Base-by-base conservation (phyloP, 1,284 basidiomycete species). In the Cutaneotrichosporon cutaneum region DNA sequence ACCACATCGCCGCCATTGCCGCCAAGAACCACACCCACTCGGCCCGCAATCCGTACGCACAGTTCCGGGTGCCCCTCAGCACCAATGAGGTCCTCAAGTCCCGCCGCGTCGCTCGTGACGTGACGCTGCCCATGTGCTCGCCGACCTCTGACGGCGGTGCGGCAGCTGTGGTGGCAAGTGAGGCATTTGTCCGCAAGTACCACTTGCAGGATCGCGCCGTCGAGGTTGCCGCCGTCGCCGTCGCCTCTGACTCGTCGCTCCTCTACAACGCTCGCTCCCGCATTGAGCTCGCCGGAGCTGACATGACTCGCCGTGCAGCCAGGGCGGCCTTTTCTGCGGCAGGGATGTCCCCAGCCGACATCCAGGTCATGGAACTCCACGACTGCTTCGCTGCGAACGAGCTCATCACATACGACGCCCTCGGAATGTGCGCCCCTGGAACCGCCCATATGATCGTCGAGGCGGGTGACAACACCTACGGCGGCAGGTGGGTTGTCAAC, bases 351-450 rank as follows among this genome's bases (percentile, higher is more conserved):
- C 58, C 61, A 18, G 42, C 57, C 24, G 64, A 66, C 47, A 52
- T 66, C 44, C 64, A 66, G 64, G 64, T 63, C n/a, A 56, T 66
- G 44, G 64, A 66, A 62, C 62, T 63, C 24, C 64, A 66, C 61
- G 64, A 66, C 61, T 66, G 64, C 57, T 66, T 66, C 32, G 64
- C 64, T 3, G 56, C 64, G 50, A 66, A 66, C 64, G 64, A 66
- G 64, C 64, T 66, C 36, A 48, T 66, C 51, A 66, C 64, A 14
- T 66, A 66, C 54, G 64, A 66, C 24, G 42, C 59, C 5, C 61
- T 66, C 39, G 57, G 64, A 5, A 61, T 66, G 30, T 56, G 54
- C 39, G 35, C 45, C 36, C 35, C 51, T 4, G 64, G 64, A 42
- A 26, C 56, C 54, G 64, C 59, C 22, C 61, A 63, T 59, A 26